A percentile compares a stretch with the other conserved stretches of the same genome.
These are phyloP conservation scores for Penicillium maclennaniae DNA, from an alignment of 495 filamentous ascomycete genomes.

Conservation along the genomic window DNA sequence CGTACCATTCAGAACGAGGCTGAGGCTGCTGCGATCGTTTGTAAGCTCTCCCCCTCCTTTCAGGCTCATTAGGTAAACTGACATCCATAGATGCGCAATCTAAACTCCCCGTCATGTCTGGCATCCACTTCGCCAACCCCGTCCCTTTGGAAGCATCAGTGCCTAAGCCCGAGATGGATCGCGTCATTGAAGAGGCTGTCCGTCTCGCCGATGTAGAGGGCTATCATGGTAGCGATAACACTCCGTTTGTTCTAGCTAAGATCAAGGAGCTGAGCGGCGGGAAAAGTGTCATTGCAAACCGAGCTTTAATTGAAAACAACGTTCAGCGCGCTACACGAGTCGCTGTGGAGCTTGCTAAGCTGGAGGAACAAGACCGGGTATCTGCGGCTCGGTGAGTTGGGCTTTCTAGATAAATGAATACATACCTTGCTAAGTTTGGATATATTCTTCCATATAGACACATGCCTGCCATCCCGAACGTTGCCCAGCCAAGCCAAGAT, in stretches of 20 bases:
- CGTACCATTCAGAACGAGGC: conserved; percentile 64
- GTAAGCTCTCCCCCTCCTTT: conserved; percentile 41
- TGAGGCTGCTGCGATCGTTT: conserved; percentile 82
- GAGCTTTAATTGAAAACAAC: conserved; percentile 73
- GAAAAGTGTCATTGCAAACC: conserved; percentile 69
- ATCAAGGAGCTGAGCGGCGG: conserved; percentile 78
- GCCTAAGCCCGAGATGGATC: conserved; percentile 67
- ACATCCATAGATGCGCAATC: conserved; percentile 53
- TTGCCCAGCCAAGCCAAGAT: conserved; percentile 26
- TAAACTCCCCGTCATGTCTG: conserved; percentile 63
- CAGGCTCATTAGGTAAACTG: background rate
- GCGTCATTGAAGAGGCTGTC: conserved; percentile 68
- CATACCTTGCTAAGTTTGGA: conserved; percentile 33
- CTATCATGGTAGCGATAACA: conserved; percentile 72
- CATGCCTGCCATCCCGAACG: conserved; percentile 36
- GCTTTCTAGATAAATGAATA: conserved; percentile 17
- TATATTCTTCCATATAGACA: conserved; percentile 33
- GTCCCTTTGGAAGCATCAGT: conserved; percentile 70
- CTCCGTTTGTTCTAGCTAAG: conserved; percentile 77
- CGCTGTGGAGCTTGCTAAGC: conserved; percentile 67
- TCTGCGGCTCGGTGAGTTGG: conserved; percentile 40
- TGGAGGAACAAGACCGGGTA: conserved; percentile 43
- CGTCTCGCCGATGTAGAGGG: conserved; percentile 65
- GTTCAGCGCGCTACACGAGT: conserved; percentile 75
- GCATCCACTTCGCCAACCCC: conserved; percentile 84